A percentile compares a stretch with the other conserved stretches of the same genome.
phyloP scores from a whole-genome alignment of 73 alveolate genomes.

The Tetrahymena malaccensis region DNA sequence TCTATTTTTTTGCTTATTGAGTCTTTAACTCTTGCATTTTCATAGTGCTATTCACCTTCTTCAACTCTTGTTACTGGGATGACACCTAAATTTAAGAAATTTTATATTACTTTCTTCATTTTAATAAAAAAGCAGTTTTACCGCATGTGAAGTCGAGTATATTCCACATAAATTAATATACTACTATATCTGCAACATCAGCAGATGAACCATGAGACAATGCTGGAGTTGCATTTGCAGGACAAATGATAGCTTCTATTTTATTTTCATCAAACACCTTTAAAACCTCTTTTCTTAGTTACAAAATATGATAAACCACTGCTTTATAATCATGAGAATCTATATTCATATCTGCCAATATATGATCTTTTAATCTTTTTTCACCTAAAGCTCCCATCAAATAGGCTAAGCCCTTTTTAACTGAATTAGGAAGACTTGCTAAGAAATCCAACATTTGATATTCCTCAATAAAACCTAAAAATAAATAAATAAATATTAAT shows the following conservation, averaged over 20 bases:
- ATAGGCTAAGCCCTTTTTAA: not conserved
- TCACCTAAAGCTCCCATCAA: not conserved
- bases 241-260: conserved; percentile 47
- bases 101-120: not conserved
- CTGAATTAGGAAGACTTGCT: not conserved
- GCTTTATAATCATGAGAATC: not conserved
- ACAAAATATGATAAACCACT: not conserved
- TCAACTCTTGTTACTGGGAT: not conserved
- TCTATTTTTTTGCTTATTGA: not conserved
- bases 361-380: not conserved
- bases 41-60: not conserved
- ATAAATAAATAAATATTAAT: not conserved
- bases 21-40: not conserved
- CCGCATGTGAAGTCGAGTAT: conserved; percentile 33
- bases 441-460: not conserved
- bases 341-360: not conserved
- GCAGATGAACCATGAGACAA: conserved; percentile 29
- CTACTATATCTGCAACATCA: conserved; percentile 8
- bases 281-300: not conserved
- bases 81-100: not conserved
- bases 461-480: not conserved
- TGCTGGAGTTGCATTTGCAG: conserved; percentile 40
- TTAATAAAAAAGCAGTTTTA: not conserved
- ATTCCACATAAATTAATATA: conserved; percentile 38
- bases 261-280: not conserved